Percentiles rank a stretch among this genome's conserved stretches.
These are phyloP conservation scores for Colletotrichum theobromicola DNA, from an alignment of 2,329 filamentous ascomycete genomes.

Conservation along the genomic window DNA sequence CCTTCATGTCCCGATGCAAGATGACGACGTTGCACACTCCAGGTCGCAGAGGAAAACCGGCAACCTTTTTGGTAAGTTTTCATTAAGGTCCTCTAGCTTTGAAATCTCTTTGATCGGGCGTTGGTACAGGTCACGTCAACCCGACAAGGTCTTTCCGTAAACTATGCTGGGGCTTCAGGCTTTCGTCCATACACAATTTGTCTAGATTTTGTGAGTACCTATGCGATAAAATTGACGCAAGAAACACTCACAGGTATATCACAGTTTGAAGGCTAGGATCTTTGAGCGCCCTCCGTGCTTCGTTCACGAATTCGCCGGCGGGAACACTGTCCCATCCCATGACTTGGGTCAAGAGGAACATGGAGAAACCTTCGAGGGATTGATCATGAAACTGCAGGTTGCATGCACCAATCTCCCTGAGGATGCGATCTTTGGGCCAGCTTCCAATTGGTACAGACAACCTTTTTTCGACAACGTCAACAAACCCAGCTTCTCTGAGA, in stretches of 20 bases:
- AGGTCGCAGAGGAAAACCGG: no score
- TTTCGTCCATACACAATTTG: constrained; percentile 8
- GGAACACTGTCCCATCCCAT: constrained; percentile 31
- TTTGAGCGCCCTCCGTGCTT: constrained; percentile 21
- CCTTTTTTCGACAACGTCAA: constrained; percentile 12
- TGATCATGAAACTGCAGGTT: constrained; percentile 27
- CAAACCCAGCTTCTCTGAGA: constrained; percentile 18
- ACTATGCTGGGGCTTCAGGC: neutral
- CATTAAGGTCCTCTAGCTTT: no score
- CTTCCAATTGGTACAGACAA: constrained; percentile 27
- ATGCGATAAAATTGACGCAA: neutral
- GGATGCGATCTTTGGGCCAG: constrained; percentile 24
- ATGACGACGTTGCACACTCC: no score
- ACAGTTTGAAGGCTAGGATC: neutral
- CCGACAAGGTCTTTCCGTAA: neutral
- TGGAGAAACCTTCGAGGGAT: constrained; percentile 33
- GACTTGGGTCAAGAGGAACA: constrained; percentile 31
- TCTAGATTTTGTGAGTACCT: neutral
- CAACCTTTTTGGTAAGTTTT: no score
- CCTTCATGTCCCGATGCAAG: neutral
- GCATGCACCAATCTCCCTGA: constrained; percentile 28
- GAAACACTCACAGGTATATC: constrained; percentile 3
- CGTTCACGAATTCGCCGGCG: constrained; percentile 25
- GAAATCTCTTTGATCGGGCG: neutral
- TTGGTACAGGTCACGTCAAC: neutral